A percentile compares a stretch with the other conserved stretches of the same genome.
phyloP scores from a whole-genome alignment of 2,329 filamentous ascomycete species.

The Stenocarpella maydis region DNA sequence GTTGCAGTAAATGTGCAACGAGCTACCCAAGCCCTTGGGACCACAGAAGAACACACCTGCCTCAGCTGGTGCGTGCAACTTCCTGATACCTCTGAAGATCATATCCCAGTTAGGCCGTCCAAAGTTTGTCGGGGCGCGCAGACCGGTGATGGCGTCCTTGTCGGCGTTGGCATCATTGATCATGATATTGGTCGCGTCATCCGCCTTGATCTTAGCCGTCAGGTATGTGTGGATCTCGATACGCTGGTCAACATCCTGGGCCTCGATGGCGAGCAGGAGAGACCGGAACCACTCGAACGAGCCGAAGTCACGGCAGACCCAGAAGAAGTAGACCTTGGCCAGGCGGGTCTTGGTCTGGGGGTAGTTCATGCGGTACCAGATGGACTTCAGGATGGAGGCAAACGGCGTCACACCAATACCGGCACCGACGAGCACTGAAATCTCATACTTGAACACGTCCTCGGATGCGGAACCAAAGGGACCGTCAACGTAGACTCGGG shows the following conservation, averaged over 20 bases:
- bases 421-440: slow-evolving; percentile 79
- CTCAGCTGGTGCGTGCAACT: slow-evolving; percentile 77
- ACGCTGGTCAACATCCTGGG: slow-evolving; percentile 81
- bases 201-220: slow-evolving; percentile 84
- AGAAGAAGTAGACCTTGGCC: slow-evolving; percentile 91
- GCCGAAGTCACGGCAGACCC: slow-evolving; percentile 88
- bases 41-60: slow-evolving; percentile 87
- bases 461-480: slow-evolving; percentile 88
- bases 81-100: slow-evolving; percentile 84
- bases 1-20: slow-evolving; percentile 84
- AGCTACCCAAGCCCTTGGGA: slow-evolving; percentile 79
- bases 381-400: slow-evolving; percentile 86
- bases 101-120: slow-evolving; percentile 90
- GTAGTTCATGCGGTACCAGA: slow-evolving; percentile 94
- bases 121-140: slow-evolving; percentile 84
- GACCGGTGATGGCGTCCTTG: slow-evolving; percentile 83
- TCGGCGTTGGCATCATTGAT: slow-evolving; percentile 88
- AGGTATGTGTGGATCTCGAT: slow-evolving; percentile 93
- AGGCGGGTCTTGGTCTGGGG: slow-evolving; percentile 80
- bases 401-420: slow-evolving; percentile 89
- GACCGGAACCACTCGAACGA: slow-evolving; percentile 92
- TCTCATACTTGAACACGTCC: slow-evolving; percentile 89
- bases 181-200: slow-evolving; percentile 91
- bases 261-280: slow-evolving; percentile 83
- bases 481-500: slow-evolving; percentile 83